These are phyloP conservation scores for Globisporangium nunn DNA, from an alignment of 352 stramenopile species.

Conservation along the genomic window DNA sequence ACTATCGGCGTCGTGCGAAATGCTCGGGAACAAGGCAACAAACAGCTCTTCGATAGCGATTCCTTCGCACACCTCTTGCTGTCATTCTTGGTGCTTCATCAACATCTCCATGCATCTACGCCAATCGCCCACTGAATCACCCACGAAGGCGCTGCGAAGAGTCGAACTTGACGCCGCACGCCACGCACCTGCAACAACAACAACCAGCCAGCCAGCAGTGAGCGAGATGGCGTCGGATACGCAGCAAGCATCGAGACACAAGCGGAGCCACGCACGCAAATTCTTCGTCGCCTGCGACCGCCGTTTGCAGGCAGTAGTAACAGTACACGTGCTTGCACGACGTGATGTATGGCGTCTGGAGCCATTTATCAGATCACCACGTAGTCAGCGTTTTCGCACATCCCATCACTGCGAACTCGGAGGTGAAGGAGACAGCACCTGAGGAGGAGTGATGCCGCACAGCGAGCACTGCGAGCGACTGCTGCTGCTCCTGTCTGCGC, in stretches of 20 bases:
- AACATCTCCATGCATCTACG: neutral
- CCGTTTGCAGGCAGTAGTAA: slow-evolving; percentile 81
- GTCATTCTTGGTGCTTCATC: too few relatives aligned
- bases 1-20: too few relatives aligned
- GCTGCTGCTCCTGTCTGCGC: neutral
- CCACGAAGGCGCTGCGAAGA: slow-evolving; percentile 45
- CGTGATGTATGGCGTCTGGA: slow-evolving; percentile 80
- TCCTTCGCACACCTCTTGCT: too few relatives aligned
- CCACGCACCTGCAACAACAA: slow-evolving; percentile 33
- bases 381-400: neutral
- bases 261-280: slow-evolving; percentile 41
- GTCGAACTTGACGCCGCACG: slow-evolving; percentile 60
- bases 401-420: neutral
- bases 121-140: slow-evolving; percentile 7
- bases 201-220: neutral
- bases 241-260: neutral
- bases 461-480: slow-evolving; percentile 42
- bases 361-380: neutral
- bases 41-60: neutral
- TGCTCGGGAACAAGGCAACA: neutral
- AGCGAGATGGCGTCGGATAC: too few relatives aligned
- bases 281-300: slow-evolving; percentile 58
- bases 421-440: slow-evolving; percentile 15
- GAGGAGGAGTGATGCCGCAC: slow-evolving; percentile 47
- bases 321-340: slow-evolving; percentile 84